A percentile compares a stretch with the other conserved stretches of the same genome.
These are phyloP conservation scores for Dillenia turbinata DNA, from an alignment of 164 flowering plant species.

Conservation along the genomic window DNA sequence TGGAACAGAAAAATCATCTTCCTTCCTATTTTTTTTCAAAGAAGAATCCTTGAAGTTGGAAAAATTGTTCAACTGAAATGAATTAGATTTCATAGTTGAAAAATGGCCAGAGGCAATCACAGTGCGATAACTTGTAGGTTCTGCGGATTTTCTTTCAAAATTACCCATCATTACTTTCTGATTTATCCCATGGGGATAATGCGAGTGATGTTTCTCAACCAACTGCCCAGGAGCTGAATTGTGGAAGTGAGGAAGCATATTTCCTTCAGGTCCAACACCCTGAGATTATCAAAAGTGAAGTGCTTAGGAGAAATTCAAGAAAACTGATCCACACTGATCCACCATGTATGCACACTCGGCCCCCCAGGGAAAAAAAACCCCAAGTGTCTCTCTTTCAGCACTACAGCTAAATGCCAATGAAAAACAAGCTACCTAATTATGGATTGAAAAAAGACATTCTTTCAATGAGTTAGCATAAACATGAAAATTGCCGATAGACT, in stretches of 20 bases:
- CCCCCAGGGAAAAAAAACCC: no score
- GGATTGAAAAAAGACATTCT: no score
- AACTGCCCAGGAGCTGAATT: constrained; percentile 17
- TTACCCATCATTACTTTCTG: constrained; percentile 2
- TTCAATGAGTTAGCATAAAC: no score
- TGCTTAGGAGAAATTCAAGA: background rate
- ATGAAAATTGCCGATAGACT: no score
- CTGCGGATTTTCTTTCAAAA: constrained; percentile 14
- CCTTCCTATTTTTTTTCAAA: constrained; percentile 13
- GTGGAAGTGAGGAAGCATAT: constrained; percentile 15
- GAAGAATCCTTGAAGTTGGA: constrained; percentile 15
- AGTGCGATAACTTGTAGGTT: constrained; percentile 12
- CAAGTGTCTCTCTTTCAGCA: no score
- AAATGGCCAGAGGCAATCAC: constrained; percentile 5
- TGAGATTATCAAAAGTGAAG: constrained; percentile 7
- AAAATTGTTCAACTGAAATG: constrained; percentile 7
- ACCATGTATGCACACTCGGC: no score
- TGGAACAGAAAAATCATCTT: constrained; percentile 22
- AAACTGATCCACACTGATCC: background rate
- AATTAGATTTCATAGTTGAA: constrained; percentile 13
- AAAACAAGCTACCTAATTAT: no score
- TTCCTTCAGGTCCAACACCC: constrained; percentile 28
- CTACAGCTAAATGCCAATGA: no score
- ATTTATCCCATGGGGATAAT: constrained; percentile 13
- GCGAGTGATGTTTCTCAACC: constrained; percentile 25